Evolutionary conservation across 495 filamentous ascomycete genomes (phyloP).

Genomic region (Penicillium bovifimosum): DNA sequence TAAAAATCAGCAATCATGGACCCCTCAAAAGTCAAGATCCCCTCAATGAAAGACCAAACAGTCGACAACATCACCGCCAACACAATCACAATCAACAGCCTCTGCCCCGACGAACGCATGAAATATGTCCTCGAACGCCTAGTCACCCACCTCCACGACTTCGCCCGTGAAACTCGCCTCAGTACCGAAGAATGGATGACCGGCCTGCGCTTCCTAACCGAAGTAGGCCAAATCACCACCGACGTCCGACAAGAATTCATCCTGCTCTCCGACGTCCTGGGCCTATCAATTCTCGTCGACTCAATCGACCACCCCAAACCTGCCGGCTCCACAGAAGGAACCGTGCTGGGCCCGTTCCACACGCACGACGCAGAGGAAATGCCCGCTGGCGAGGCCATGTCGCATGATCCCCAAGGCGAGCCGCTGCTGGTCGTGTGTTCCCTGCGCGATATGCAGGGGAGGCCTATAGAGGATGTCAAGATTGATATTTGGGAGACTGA

Average conservation of each 20-base stretch:
- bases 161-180: slow-evolving; percentile 73
- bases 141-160: slow-evolving; percentile 77
- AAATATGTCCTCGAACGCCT: slow-evolving; percentile 69
- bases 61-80: slow-evolving; percentile 82
- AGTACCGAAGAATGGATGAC: slow-evolving; percentile 78
- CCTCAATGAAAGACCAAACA: slow-evolving; percentile 66
- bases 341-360: slow-evolving; percentile 90
- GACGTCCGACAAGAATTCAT: slow-evolving; percentile 87
- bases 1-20: slow-evolving; percentile 38
- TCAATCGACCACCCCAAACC: slow-evolving; percentile 90
- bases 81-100: slow-evolving; percentile 67
- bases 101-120: slow-evolving; percentile 57
- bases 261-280: slow-evolving; percentile 85
- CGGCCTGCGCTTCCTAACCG: slow-evolving; percentile 63
- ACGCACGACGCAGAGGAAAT: slow-evolving; percentile 75
- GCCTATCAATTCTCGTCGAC: slow-evolving; percentile 85
- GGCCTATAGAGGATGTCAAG: slow-evolving; percentile 63
- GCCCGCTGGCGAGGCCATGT: slow-evolving; percentile 61
- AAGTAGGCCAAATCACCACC: slow-evolving; percentile 66
- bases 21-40: slow-evolving; percentile 46
- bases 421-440: slow-evolving; percentile 75
- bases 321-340: slow-evolving; percentile 68
- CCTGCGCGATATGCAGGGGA: slow-evolving; percentile 61
- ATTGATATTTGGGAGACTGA: slow-evolving; percentile 97
- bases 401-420: slow-evolving; percentile 52